Evolutionary conservation across 2,329 filamentous ascomycete species (phyloP), one percentile per base, ranked within the genome.

Genomic region (Aspergillus pseudoviridinutans): DNA sequence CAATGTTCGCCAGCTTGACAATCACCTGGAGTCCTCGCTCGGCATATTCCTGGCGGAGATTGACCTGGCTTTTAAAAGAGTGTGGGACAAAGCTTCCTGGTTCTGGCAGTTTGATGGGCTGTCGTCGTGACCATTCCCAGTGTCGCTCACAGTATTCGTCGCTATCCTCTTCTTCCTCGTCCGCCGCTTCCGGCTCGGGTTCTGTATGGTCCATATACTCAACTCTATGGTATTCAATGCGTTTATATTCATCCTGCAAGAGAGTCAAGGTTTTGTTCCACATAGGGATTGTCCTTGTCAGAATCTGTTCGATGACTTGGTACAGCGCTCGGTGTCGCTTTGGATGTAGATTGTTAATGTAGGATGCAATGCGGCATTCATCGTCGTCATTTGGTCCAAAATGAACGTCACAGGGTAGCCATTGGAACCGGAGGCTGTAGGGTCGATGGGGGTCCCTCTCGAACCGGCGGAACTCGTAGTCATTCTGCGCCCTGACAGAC

Each of bases 1-100:
- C 77, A 54, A 88, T 85, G 49, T 79, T 82, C 0, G 84, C 82
- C 63, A 89, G 76, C 66, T 88, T 88, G 53, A 88, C 81, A 38
- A 89, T 87, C 38, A 71, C 57, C 41, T 71, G 67, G 9, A 71
- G 54, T 0, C 80, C 78, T 5, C 65, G 62, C 1, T 74, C 61
- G 12, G 61, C 49, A 56, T 74, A 79, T 10, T 69, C 44, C 12
- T 65, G 51, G 17, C 58, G 59, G 5, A 73, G 57, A n/a, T 66
- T 51, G 3, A 70, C 20, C 1, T 47, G n/a, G 9, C 17, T 27
- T 6, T 22, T 4, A 1, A 47, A 10, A 7, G 24, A 3, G 22
- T 47, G 24, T 3, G 24, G 44, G 20, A 14, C 10, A 25, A 54
- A 50, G 1, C 14, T 53, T 25, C 17, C 35, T n/a, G 66, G 65